Base-by-base conservation (phyloP, 2,329 filamentous ascomycete species). In the Gnomoniopsis smithogilvyi region DNA sequence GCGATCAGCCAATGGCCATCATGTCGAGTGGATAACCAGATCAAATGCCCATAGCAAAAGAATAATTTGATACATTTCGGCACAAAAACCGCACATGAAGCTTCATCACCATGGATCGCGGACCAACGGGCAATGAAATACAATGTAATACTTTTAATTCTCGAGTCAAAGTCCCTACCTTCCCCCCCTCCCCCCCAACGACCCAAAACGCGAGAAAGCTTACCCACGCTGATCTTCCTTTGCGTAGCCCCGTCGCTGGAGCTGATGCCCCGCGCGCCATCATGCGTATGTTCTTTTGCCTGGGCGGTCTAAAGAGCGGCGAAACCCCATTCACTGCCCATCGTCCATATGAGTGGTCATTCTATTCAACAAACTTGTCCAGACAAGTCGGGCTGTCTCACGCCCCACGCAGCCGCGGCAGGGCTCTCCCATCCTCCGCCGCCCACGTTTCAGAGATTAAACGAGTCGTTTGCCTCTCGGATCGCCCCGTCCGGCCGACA, bases 381-480 rank as follows among this genome's bases (percentile, higher is more conserved):
- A 30, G 26, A 8, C 26, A 30, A 30, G 26, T 30, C 26, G 26
- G 26, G 54, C 33, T 51, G 50, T 58, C 43, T 50, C 38, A 58
- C 50, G n/a, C 33, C 43, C 33, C 56, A 58, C 41, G 33, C 49
- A 43, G 54, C 34, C 38, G 36, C 46, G 49, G 54, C 54, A 57
- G 54, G 54, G 56, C 43, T 34, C 15, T 26, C 49, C 51, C 19
- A 26, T 33, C 30, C 49, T 58, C 30, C 49, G 7, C 36, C 47
- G 21, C 50, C 34, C 30, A 46, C 45, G 33, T 33, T 41, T n/a
- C 36, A 41, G 36, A 41, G 17, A 12, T 12, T 14, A 41, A n/a
- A 4, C 26, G 36, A 41, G 11, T 12, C 34, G 54, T 50, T 54
- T 54, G 54, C 58, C 54, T 60, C 49, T 53, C 54, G 58, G 58